These are phyloP conservation scores for Lactifluus rugatus DNA, from an alignment of 768 basidiomycete species.

Conservation along the genomic window DNA sequence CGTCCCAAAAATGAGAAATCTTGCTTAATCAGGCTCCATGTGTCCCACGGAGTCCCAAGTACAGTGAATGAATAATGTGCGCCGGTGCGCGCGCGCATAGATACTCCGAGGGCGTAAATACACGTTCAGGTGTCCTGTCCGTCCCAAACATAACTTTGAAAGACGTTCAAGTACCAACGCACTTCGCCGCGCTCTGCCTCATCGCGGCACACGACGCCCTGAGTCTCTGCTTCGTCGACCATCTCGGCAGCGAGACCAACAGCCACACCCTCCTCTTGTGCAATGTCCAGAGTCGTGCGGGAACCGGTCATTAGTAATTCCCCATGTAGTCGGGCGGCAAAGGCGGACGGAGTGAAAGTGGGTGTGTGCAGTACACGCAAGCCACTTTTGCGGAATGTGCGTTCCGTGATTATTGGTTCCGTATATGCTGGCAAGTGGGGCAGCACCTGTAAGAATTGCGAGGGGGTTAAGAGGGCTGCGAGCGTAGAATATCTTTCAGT, in stretches of 20 bases:
- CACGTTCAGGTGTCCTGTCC: constrained; percentile 34
- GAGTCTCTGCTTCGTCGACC: constrained; percentile 61
- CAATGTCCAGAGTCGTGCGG: constrained; percentile 59
- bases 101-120: neutral
- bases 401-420: constrained; percentile 51
- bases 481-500: neutral
- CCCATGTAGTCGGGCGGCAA: constrained; percentile 54
- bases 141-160: constrained; percentile 66
- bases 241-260: constrained; percentile 71
- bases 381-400: constrained; percentile 59
- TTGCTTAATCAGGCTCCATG: no score
- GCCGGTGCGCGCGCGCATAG: no score
- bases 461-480: constrained; percentile 80
- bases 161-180: constrained; percentile 64
- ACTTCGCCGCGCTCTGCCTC: constrained; percentile 58
- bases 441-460: constrained; percentile 69
- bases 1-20: no score
- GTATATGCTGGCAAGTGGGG: constrained; percentile 60
- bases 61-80: no score
- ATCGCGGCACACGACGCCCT: constrained; percentile 68
- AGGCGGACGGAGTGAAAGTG: constrained; percentile 55
- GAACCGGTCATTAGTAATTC: constrained; percentile 31
- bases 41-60: no score
- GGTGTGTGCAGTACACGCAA: constrained; percentile 81
- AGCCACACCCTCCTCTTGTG: constrained; percentile 58